Evolutionary conservation across 495 filamentous ascomycete genomes (phyloP).

Genomic region (Gamarada debralockiae): DNA sequence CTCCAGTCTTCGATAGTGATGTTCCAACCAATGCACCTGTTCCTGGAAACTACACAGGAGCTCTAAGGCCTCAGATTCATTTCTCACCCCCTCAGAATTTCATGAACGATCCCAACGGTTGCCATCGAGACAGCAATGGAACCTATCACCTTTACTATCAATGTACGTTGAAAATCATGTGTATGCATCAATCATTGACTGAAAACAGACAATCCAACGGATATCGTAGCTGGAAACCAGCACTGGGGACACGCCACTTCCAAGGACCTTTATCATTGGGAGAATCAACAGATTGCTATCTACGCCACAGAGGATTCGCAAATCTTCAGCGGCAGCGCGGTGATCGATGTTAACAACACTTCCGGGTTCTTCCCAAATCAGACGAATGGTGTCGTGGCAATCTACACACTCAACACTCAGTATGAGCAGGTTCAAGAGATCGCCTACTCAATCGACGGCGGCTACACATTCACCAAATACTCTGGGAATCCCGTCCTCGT

Average conservation of each 20-base stretch:
- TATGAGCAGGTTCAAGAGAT: conserved; percentile 47
- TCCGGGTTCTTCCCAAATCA: conserved; percentile 51
- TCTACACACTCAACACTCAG: conserved; percentile 46
- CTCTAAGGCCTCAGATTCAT: conserved; percentile 40
- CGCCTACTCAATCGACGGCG: conserved; percentile 52
- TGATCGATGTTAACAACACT: conserved; percentile 52
- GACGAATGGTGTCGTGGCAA: conserved; percentile 47
- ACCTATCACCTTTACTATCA: conserved; percentile 54
- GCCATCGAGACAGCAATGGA: conserved; percentile 44
- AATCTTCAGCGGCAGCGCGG: conserved; percentile 50
- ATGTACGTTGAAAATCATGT: conserved; percentile 18
- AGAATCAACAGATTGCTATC: conserved; percentile 49
- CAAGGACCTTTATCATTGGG: conserved; percentile 47
- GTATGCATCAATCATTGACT: not conserved
- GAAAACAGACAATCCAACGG: conserved; percentile 37
- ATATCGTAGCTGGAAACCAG: conserved; percentile 44
- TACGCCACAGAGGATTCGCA: conserved; percentile 44
- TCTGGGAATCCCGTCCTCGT: conserved; percentile 48
- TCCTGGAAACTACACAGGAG: conserved; percentile 29
- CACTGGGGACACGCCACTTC: conserved; percentile 54
- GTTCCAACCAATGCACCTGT: conserved; percentile 18
- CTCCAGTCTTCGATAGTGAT: conserved; percentile 13
- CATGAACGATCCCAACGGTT: conserved; percentile 61
- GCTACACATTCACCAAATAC: conserved; percentile 51
- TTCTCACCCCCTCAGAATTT: conserved; percentile 48